Conservation (phyloP, 805 yeast genomes). For the Candida xiaguanensis region DNA sequence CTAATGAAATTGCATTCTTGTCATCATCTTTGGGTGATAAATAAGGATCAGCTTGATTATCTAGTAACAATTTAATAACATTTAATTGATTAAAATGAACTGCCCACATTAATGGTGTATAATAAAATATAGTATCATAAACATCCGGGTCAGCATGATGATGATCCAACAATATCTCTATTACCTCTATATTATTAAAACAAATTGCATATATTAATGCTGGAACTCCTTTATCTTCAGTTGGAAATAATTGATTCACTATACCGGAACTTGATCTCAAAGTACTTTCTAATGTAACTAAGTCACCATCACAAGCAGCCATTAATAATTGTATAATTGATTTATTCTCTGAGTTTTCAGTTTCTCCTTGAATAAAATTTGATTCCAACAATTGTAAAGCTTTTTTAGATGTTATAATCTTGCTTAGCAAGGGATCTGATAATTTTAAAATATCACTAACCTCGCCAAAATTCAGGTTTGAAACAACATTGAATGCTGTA, state of each 20-base stretch:
- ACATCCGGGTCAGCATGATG: conserved; percentile 47
- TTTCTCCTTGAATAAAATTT: conserved; percentile 3
- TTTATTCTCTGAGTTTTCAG: conserved; percentile 4
- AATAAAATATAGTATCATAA: conserved; percentile 47
- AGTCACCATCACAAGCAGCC: conserved; percentile 36
- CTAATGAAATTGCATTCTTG: conserved; percentile 55
- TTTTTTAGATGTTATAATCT: conserved; percentile 25
- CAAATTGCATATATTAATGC: conserved; percentile 50
- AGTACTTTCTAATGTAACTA: conserved; percentile 28
- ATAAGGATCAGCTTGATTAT: conserved; percentile 61
- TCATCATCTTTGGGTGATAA: conserved; percentile 26
- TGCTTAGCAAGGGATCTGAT: conserved; percentile 25
- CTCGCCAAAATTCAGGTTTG: conserved; percentile 2
- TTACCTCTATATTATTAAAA: conserved; percentile 45
- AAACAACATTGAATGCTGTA: not conserved
- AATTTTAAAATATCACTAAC: conserved; percentile 14
- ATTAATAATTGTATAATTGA: conserved; percentile 23
- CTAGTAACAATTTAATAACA: conserved; percentile 54
- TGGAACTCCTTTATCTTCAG: conserved; percentile 28
- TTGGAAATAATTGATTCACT: conserved; percentile 19
- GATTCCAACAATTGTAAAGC: conserved; percentile 19
- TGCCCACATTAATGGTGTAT: conserved; percentile 87
- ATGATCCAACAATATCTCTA: conserved; percentile 42
- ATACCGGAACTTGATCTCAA: conserved; percentile 19
- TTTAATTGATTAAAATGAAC: conserved; percentile 56